Evolutionary conservation across 2,329 filamentous ascomycete genomes (phyloP).

Genomic region (Cladosporium cucumerinum): DNA sequence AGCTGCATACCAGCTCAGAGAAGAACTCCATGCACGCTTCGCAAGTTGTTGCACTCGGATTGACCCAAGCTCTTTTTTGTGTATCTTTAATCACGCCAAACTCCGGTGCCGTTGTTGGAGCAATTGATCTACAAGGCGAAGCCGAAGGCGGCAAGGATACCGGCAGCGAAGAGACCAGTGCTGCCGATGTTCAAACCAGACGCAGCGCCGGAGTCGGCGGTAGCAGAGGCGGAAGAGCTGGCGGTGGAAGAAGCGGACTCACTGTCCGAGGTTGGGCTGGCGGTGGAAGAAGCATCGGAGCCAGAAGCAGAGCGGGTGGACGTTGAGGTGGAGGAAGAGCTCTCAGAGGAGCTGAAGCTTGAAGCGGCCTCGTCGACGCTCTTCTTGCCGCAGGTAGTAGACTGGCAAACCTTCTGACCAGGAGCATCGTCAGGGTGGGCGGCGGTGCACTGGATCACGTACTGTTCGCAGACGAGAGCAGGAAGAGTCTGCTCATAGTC

Average conservation of each 20-base stretch:
- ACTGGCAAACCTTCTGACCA: conserved; percentile 45
- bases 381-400: conserved; percentile 51
- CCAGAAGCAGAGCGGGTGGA: conserved; percentile 29
- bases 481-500: conserved; percentile 58
- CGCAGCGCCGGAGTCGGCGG: conserved; percentile 41
- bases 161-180: conserved; percentile 47
- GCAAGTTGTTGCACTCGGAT: neutral
- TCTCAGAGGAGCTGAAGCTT: conserved; percentile 27
- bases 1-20: conserved; percentile 3
- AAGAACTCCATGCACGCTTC: conserved; percentile 9
- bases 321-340: conserved; percentile 28
- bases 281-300: conserved; percentile 27
- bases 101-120: neutral
- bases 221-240: conserved; percentile 10
- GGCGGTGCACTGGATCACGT: conserved; percentile 43
- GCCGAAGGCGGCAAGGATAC: conserved; percentile 55
- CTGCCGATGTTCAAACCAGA: conserved; percentile 43
- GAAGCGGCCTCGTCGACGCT: conserved; percentile 41
- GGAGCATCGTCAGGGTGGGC: conserved; percentile 38
- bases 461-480: conserved; percentile 57
- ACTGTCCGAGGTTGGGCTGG: conserved; percentile 31
- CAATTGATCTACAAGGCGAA: conserved; percentile 50
- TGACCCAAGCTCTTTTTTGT: neutral
- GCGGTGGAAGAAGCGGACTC: conserved; percentile 11
- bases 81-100: neutral